Percentiles rank a stretch among this genome's conserved stretches.
These are phyloP conservation scores for Aureobasidium zeae DNA, from an alignment of 2,329 filamentous ascomycete genomes.

Conservation along the genomic window DNA sequence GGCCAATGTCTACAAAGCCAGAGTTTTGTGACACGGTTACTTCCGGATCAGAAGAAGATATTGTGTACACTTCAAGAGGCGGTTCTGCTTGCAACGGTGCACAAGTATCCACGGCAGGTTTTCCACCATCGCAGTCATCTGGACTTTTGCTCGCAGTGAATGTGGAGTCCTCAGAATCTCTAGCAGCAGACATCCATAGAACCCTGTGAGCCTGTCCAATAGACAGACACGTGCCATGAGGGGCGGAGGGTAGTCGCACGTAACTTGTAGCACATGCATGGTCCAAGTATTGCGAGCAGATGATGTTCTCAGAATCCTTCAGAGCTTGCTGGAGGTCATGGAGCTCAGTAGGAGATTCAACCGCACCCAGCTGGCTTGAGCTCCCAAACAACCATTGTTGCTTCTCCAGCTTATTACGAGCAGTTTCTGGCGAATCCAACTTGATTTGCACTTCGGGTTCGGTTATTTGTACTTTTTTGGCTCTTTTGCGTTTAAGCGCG, in stretches of 20 bases:
- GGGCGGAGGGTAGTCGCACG: conserved; percentile 18
- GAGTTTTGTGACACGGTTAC: conserved; percentile 12
- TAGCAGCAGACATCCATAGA: conserved; percentile 63
- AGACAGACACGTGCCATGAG: conserved; percentile 25
- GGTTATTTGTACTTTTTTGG: conserved; percentile 23
- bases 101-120: background rate
- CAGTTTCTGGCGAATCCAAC: conserved; percentile 28
- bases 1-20: conserved; percentile 18
- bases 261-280: conserved; percentile 27
- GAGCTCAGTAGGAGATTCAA: conserved; percentile 59
- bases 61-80: background rate
- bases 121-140: background rate
- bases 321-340: conserved; percentile 55
- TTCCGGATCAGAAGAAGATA: conserved; percentile 2
- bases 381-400: conserved; percentile 81
- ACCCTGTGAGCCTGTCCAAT: conserved; percentile 29
- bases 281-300: conserved; percentile 21
- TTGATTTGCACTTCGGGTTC: conserved; percentile 16
- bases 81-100: background rate
- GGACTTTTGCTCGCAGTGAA: conserved; percentile 1
- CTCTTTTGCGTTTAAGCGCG: conserved; percentile 28
- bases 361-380: conserved; percentile 68
- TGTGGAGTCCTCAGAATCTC: conserved; percentile 39
- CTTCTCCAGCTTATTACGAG: conserved; percentile 53
- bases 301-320: conserved; percentile 43